These are phyloP conservation scores for Aquanectria penicillioides DNA, from an alignment of 2,329 filamentous ascomycete species.

Conservation along the genomic window DNA sequence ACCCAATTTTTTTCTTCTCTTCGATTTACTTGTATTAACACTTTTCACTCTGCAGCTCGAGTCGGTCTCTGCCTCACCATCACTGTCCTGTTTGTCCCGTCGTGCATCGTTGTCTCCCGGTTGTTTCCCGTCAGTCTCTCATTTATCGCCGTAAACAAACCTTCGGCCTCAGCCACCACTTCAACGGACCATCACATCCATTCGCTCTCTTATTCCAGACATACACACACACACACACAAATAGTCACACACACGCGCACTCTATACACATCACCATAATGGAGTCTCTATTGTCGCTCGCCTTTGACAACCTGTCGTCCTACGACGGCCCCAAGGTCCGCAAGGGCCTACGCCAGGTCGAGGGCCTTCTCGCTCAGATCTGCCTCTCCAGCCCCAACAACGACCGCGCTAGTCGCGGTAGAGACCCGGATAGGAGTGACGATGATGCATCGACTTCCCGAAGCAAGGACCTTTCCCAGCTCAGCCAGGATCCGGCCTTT, in stretches of 20 bases:
- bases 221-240: constrained; percentile 26
- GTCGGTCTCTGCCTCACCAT: constrained; percentile 16
- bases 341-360: constrained; percentile 93
- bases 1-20: constrained; percentile 23
- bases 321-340: constrained; percentile 90
- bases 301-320: constrained; percentile 96
- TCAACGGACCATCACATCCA: constrained; percentile 14
- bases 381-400: constrained; percentile 71
- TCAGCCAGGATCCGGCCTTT: constrained; percentile 87
- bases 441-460: constrained; percentile 54
- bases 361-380: constrained; percentile 93
- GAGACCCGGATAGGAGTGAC: constrained; percentile 45
- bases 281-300: constrained; percentile 91
- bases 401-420: constrained; percentile 30
- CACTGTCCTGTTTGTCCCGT: background rate
- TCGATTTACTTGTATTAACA: constrained; percentile 25
- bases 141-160: constrained; percentile 24
- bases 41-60: constrained; percentile 16
- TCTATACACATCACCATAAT: constrained; percentile 59
- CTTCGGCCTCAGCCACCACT: constrained; percentile 28
- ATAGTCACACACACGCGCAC: constrained; percentile 11
- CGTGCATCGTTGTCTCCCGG: too few relatives aligned
- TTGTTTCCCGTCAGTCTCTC: constrained; percentile 20
- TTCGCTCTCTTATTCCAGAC: background rate
- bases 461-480: constrained; percentile 72